Evolutionary conservation across 768 basidiomycete genomes (phyloP), one percentile per base, ranked within the genome.

Genomic region (Pisolithus tinctorius): DNA sequence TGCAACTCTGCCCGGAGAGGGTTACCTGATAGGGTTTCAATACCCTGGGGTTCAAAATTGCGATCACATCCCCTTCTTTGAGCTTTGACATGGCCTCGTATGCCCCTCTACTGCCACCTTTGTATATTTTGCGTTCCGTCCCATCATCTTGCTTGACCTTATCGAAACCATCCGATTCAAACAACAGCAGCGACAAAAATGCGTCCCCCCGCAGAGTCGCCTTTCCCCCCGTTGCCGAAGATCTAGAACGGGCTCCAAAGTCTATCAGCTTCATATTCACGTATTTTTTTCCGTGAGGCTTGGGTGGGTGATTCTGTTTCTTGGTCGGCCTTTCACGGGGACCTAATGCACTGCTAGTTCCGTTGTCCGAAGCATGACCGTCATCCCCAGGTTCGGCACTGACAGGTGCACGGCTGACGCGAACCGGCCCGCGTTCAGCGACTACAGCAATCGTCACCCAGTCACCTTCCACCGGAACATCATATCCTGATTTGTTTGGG

Each of bases 391-490:
- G 77, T 6, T 78, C 64, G 11, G 76, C 63, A 37, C 63, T 66
- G 17, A 85, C 80, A 45, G 86, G 86, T 29, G 85, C 83, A 51
- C 77, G 79, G 44, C 77, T 89, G 58, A 83, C 79, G 56, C 80
- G 83, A 62, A 94, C 73, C 6, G 84, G 85, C 3, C 92, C 85
- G 20, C 93, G 81, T 65, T 95, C 92, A 2, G 93, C 95, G 13
- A 99, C 83, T 4, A 98, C 94, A 2, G 92, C 95, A 44, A 99
- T 90, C 6, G 93, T 94, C 39, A 97, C 79, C 88, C 92, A 98
- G 66, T 98, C 96, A 2, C 89, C 89, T 6, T 81, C 80, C 1
- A 97, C 84, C 9, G 95, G 94, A 1, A 99, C 80, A 42, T 97
- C 93, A 65, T 93, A 95, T 16, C 83, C 84, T 51, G 87, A 83